Percentiles rank a stretch among this genome's conserved stretches.
These are phyloP conservation scores for Aspergillus fumigatiaffinis DNA, from an alignment of 2,329 filamentous ascomycete genomes.

Conservation along the genomic window DNA sequence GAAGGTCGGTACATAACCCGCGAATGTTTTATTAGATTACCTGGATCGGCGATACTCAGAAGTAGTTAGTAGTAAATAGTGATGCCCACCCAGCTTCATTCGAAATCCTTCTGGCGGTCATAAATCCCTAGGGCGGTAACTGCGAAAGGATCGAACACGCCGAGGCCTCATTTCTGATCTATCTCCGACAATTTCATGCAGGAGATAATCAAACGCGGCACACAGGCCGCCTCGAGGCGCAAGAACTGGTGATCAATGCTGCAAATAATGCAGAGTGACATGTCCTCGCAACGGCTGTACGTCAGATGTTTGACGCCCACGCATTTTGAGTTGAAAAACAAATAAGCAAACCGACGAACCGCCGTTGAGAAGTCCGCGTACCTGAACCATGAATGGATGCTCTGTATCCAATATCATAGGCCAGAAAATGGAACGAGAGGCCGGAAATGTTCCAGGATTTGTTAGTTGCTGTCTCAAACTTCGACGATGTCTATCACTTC, in stretches of 20 bases:
- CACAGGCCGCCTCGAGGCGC: constrained; percentile 9
- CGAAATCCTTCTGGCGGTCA: background rate
- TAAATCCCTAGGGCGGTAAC: background rate
- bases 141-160: background rate
- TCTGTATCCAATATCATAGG: background rate
- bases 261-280: constrained; percentile 8
- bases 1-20: background rate
- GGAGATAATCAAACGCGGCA: background rate
- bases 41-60: background rate
- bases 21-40: background rate
- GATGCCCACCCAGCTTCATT: background rate
- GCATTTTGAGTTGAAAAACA: background rate
- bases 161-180: background rate
- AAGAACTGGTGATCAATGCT: constrained; percentile 23
- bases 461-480: no score
- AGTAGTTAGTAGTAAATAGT: background rate
- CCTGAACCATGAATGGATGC: background rate
- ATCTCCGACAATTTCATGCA: background rate
- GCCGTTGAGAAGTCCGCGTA: background rate
- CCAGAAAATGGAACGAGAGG: background rate
- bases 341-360: background rate
- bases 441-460: background rate
- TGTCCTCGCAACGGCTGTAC: constrained; percentile 19
- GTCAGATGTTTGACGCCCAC: constrained; percentile 8
- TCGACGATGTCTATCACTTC: no score